Conservation (phyloP, 805 yeast species). For the Yarrowia keelungensis region DNA sequence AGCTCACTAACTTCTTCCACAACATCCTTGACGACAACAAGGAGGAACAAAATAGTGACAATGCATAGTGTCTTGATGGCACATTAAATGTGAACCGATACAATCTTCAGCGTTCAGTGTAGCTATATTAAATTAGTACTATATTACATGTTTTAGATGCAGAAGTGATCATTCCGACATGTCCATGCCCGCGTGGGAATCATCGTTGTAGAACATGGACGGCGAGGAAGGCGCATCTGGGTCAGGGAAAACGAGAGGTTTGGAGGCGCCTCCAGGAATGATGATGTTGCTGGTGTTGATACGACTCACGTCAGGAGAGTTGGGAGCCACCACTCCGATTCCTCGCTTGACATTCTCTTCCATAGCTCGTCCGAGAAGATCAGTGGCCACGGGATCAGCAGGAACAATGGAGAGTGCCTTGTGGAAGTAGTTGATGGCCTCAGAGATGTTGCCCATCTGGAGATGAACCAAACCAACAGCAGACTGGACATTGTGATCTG, state of each 20-base stretch:
- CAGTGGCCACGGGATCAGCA: conserved; percentile 83
- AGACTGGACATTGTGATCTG: conserved; percentile 76
- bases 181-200: conserved; percentile 43
- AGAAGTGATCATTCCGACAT: conserved; percentile 20
- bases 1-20: conserved; percentile 45
- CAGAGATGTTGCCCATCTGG: conserved; percentile 65
- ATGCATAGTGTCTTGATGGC: conserved; percentile 21
- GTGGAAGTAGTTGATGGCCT: conserved; percentile 80
- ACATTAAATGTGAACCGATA: neutral
- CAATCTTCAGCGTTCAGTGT: neutral
- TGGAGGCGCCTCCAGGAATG: conserved; percentile 3
- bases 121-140: conserved; percentile 19
- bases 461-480: conserved; percentile 86
- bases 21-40: conserved; percentile 42
- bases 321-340: conserved; percentile 9
- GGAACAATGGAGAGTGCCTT: conserved; percentile 80
- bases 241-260: conserved; percentile 26
- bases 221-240: conserved; percentile 29
- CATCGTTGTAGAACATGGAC: conserved; percentile 40
- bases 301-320: conserved; percentile 14
- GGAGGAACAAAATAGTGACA: conserved; percentile 30
- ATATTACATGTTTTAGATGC: conserved; percentile 19
- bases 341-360: conserved; percentile 42
- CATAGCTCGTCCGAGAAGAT: conserved; percentile 75
- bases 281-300: conserved; percentile 29